A percentile compares a stretch with the other conserved stretches of the same genome.
Conservation (phyloP, 306 rosid genomes). For the Dalbergia cultrata region DNA sequence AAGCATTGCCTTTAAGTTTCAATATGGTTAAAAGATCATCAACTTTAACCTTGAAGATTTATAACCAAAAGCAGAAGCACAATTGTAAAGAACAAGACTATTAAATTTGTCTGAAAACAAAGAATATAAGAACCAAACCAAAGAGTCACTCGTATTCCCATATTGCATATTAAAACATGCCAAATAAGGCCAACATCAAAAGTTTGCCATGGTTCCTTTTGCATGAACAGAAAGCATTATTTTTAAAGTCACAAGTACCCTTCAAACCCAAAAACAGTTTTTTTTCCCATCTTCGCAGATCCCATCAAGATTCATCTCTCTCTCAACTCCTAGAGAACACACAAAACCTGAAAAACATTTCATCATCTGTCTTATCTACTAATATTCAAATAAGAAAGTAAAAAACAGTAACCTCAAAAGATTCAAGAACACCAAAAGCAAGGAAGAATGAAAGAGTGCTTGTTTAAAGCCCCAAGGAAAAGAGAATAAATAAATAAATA, state of each 20-base stretch:
- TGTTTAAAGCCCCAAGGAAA: slow-evolving; percentile 7
- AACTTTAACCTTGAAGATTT: slow-evolving; percentile 45
- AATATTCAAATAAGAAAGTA: slow-evolving; percentile 43
- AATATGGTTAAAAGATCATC: slow-evolving; percentile 30
- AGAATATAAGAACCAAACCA: slow-evolving; percentile 42
- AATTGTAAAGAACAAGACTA: slow-evolving; percentile 26
- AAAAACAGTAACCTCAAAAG: slow-evolving; percentile 19
- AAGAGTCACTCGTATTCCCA: slow-evolving; percentile 42
- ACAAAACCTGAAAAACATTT: slow-evolving; percentile 37
- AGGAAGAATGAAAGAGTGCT: background rate
- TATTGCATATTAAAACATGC: slow-evolving; percentile 44
- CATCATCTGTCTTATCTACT: slow-evolving; percentile 25
- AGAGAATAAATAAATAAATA: background rate
- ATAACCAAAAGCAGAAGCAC: slow-evolving; percentile 46
- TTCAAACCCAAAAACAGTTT: slow-evolving; percentile 57
- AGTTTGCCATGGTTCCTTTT: slow-evolving; percentile 46
- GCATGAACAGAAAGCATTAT: slow-evolving; percentile 58
- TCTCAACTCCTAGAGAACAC: slow-evolving; percentile 37
- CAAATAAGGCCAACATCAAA: slow-evolving; percentile 41
- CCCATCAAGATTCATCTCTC: slow-evolving; percentile 53
- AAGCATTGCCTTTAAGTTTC: slow-evolving; percentile 45
- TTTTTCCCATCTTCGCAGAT: slow-evolving; percentile 45
- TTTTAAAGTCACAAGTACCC: slow-evolving; percentile 43
- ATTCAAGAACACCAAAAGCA: slow-evolving; percentile 44
- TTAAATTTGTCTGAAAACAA: slow-evolving; percentile 41